A percentile compares a stretch with the other conserved stretches of the same genome.
These are phyloP conservation scores for Coleophoma cylindrospora DNA, from an alignment of 2,329 filamentous ascomycete genomes.

Conservation along the genomic window DNA sequence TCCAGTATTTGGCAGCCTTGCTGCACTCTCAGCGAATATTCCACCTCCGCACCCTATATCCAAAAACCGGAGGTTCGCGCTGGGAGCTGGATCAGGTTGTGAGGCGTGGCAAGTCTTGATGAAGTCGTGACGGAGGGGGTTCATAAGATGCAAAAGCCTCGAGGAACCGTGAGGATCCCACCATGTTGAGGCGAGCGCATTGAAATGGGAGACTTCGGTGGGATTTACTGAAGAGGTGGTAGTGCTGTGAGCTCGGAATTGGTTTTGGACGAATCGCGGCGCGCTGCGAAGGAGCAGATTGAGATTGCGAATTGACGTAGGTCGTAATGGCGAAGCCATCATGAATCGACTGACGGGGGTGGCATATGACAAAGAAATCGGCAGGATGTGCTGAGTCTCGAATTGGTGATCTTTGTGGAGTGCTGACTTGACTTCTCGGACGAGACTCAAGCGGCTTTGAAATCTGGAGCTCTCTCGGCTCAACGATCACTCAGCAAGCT, in stretches of 20 bases:
- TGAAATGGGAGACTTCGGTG: constrained; percentile 90
- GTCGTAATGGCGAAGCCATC: constrained; percentile 12
- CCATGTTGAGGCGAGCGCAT: constrained; percentile 87
- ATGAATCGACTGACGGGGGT: too few species aligned
- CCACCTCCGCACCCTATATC: constrained; percentile 95
- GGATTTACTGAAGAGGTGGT: constrained; percentile 70
- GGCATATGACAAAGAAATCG: too few species aligned
- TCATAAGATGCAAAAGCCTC: constrained; percentile 93
- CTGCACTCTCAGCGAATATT: constrained; percentile 88
- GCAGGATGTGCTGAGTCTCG: too few species aligned
- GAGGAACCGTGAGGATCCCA: constrained; percentile 96
- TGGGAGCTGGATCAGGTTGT: constrained; percentile 35
- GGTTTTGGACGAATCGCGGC: constrained; percentile 22
- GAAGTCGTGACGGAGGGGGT: constrained; percentile 92
- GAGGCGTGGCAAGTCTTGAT: constrained; percentile 67
- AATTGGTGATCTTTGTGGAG: too few species aligned
- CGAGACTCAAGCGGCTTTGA: too few species aligned
- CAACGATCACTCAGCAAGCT: too few species aligned
- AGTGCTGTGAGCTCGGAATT: constrained; percentile 19
- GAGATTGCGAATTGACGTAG: constrained; percentile 23
- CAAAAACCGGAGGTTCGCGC: constrained; percentile 61
- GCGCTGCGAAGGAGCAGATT: constrained; percentile 23
- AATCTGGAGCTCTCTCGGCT: too few species aligned
- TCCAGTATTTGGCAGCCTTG: constrained; percentile 57
- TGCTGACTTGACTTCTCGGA: too few species aligned